Conservation (phyloP, 768 basidiomycete genomes). For the Russula brevipes region DNA sequence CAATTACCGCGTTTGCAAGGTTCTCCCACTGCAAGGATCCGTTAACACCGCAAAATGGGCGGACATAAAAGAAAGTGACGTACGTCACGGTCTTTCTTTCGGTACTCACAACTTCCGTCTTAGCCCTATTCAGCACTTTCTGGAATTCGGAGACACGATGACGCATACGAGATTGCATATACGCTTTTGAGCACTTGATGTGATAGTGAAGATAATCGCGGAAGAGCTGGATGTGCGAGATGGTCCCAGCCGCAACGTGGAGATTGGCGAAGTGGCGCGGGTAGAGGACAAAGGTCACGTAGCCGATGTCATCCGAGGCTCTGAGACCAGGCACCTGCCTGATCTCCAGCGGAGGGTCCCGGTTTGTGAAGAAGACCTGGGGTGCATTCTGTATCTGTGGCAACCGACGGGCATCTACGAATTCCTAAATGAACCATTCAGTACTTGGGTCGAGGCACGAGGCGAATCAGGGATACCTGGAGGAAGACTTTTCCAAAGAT, state of each 20-base stretch:
- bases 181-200: slow-evolving; percentile 97
- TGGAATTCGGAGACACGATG: slow-evolving; percentile 92
- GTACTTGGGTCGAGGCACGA: not conserved
- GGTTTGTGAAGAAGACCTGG: slow-evolving; percentile 91
- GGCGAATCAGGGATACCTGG: slow-evolving; percentile 50
- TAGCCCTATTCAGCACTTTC: slow-evolving; percentile 92
- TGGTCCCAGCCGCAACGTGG: slow-evolving; percentile 63
- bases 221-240: slow-evolving; percentile 95
- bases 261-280: slow-evolving; percentile 88
- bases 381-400: slow-evolving; percentile 95
- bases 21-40: slow-evolving; percentile 22
- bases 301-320: slow-evolving; percentile 50
- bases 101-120: slow-evolving; percentile 76
- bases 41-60: not conserved
- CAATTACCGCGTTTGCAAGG: slow-evolving; percentile 24
- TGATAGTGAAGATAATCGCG: slow-evolving; percentile 99
- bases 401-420: slow-evolving; percentile 94
- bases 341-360: slow-evolving; percentile 96
- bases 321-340: slow-evolving; percentile 77
- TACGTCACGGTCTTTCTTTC: slow-evolving; percentile 92
- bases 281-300: slow-evolving; percentile 62
- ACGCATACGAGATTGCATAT: slow-evolving; percentile 98
- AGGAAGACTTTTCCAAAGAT: slow-evolving; percentile 98
- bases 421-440: slow-evolving; percentile 59
- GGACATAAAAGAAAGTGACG: slow-evolving; percentile 27